Evolutionary conservation across 106 monocot species (phyloP), one percentile per base, ranked within the genome.

Genomic region (Dendrobium officinale): DNA sequence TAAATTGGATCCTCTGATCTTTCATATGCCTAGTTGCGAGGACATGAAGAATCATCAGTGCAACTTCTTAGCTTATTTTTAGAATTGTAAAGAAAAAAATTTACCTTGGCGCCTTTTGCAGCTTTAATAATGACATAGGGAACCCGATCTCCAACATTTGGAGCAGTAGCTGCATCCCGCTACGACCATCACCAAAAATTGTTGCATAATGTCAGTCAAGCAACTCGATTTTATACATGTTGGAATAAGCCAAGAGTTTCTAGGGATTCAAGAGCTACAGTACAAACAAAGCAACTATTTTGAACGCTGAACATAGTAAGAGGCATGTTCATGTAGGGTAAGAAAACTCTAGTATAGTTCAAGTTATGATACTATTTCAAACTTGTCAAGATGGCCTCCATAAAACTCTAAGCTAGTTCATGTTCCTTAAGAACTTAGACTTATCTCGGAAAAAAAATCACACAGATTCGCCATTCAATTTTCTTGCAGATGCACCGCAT

Each of bases 81-180:
- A 45, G 26, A 33, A 74, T 74, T 44, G 1, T 74, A 6, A 72
- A 74, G n/a, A 10, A 41, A n/a, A 40, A 43, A 18, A 85, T 85
- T 83, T 88, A 98, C 98, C 94, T 98, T 98, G 78, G 98, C 98
- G 68, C 98, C 95, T 88, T 95, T 98, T 73, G 98, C 94, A 87
- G 92, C 98, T 85, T 95, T 94, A 68, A 98, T 87, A 84, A 98
- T 98, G 78, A 98, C 98, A 86, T 98, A 98, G 29, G 98, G 98
- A 84, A 98, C 98, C 83, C 98, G 98, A 80, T 98, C 98, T 78
- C 98, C 98, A 19, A 98, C 98, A 90, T 86, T 95, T n/a, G 98
- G 98, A 45, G 98, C 98, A 84, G 94, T 98, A 72, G 98, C 92
- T 80, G 92, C 89, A 88, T 95, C 98, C 56, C 98, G 81, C 98